A percentile compares a stretch with the other conserved stretches of the same genome.
Conservation (phyloP, 345 rosid species). For the Sisymbrium irio region DNA sequence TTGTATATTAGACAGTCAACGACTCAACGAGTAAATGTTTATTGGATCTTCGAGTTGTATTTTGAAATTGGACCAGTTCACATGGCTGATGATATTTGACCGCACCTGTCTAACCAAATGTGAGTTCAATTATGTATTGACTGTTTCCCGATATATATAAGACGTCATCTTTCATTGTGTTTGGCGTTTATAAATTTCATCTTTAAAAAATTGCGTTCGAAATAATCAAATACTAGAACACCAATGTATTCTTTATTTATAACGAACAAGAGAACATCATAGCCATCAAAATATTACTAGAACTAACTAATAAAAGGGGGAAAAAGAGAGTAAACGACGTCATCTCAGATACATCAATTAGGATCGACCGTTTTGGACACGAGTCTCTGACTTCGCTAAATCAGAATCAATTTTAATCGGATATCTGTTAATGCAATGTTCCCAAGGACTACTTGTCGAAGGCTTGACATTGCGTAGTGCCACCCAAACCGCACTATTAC, state of each 20-base stretch:
- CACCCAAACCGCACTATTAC: conserved; percentile 83
- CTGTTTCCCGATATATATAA: background rate
- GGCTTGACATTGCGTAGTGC: conserved; percentile 53
- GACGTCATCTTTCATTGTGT: background rate
- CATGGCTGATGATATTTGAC: background rate
- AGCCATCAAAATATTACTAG: conserved; percentile 5
- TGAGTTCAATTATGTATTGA: background rate
- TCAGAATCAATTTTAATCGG: conserved; percentile 45
- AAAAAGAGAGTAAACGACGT: background rate
- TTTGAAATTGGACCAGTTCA: background rate
- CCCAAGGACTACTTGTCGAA: conserved; percentile 58
- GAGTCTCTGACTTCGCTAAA: conserved; percentile 2
- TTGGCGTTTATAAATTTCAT: background rate
- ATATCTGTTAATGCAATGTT: conserved; percentile 61
- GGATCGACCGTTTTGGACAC: conserved; percentile 24
- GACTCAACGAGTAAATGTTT: background rate
- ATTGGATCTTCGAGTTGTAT: background rate
- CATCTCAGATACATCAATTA: conserved; percentile 11
- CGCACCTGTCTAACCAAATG: background rate
- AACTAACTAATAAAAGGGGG: conserved; percentile 2
- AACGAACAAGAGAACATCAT: conserved; percentile 12
- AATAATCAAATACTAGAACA: conserved; percentile 19
- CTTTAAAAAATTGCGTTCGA: background rate
- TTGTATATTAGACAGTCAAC: too few species aligned
- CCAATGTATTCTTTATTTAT: conserved; percentile 22